Evolutionary conservation across 306 rosid species (phyloP).

Genomic region (Arachis stenosperma): DNA sequence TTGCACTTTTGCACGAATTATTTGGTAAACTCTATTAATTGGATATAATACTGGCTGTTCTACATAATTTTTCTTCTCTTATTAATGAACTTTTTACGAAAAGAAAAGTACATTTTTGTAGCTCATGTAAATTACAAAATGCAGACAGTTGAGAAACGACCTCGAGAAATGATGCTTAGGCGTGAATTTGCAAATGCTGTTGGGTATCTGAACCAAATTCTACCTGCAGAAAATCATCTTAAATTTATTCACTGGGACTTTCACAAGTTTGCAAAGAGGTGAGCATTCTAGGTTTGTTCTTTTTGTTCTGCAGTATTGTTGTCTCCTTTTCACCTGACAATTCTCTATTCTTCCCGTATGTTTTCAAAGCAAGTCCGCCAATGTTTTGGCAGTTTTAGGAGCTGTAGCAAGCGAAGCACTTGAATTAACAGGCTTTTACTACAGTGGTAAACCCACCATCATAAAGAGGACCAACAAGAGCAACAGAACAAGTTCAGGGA

Average conservation of each 20-base stretch:
- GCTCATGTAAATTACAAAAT: constrained; percentile 41
- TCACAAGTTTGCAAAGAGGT: constrained; percentile 97
- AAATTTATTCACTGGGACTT: constrained; percentile 96
- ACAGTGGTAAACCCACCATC: constrained; percentile 75
- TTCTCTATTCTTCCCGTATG: constrained; percentile 44
- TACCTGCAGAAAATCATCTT: constrained; percentile 75
- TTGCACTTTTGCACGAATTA: too few relatives aligned
- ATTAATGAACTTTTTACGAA: constrained; percentile 13
- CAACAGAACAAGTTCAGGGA: constrained; percentile 67
- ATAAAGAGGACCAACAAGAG: constrained; percentile 65
- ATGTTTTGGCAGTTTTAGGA: constrained; percentile 90
- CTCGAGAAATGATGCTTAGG: constrained; percentile 99
- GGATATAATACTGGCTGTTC: background rate
- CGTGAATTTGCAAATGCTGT: constrained; percentile 94
- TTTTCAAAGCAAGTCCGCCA: constrained; percentile 90
- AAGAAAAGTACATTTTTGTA: constrained; percentile 13
- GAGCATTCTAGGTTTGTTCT: constrained; percentile 21
- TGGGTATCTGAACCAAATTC: constrained; percentile 85
- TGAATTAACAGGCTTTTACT: constrained; percentile 86
- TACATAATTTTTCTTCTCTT: background rate
- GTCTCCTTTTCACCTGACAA: constrained; percentile 35
- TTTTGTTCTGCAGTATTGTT: background rate
- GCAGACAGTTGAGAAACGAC: constrained; percentile 95
- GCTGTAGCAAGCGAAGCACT: constrained; percentile 93
- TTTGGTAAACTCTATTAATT: too few relatives aligned